These are phyloP conservation scores for Trapa bicornis DNA, from an alignment of 345 rosid species.

Conservation along the genomic window DNA sequence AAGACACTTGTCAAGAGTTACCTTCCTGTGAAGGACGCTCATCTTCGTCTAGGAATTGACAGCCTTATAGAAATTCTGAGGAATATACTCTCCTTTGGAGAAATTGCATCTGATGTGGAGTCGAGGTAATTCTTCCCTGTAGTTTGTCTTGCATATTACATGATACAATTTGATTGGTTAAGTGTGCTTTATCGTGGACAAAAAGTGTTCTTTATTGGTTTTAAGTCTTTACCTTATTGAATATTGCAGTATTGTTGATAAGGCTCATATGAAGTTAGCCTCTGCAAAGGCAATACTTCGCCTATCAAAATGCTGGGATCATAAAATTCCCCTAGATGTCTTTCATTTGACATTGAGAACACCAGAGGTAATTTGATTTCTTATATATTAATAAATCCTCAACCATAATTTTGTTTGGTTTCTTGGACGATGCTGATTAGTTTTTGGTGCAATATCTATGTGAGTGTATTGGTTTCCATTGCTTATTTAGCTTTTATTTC, in stretches of 20 bases:
- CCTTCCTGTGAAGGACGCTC: slow-evolving; percentile 88
- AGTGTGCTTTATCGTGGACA: slow-evolving; percentile 4
- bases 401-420: neutral
- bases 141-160: neutral
- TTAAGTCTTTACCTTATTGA: slow-evolving; percentile 6
- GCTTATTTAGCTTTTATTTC: slow-evolving; percentile 2
- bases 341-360: slow-evolving; percentile 61
- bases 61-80: slow-evolving; percentile 51
- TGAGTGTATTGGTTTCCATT: neutral
- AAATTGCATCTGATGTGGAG: slow-evolving; percentile 54
- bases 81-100: slow-evolving; percentile 63
- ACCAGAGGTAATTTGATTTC: slow-evolving; percentile 47
- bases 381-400: neutral
- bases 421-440: neutral
- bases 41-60: slow-evolving; percentile 75
- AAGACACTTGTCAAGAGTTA: slow-evolving; percentile 88
- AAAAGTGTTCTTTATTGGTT: neutral
- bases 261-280: slow-evolving; percentile 85
- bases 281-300: slow-evolving; percentile 94
- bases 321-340: slow-evolving; percentile 67
- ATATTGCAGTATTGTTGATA: slow-evolving; percentile 65
- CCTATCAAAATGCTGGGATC: slow-evolving; percentile 78
- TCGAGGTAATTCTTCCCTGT: slow-evolving; percentile 44
- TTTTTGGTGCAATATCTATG: neutral
- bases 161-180: slow-evolving; percentile 1